Base-by-base conservation (phyloP, 2,329 filamentous ascomycete species). In the Epichloe gansuensis region DNA sequence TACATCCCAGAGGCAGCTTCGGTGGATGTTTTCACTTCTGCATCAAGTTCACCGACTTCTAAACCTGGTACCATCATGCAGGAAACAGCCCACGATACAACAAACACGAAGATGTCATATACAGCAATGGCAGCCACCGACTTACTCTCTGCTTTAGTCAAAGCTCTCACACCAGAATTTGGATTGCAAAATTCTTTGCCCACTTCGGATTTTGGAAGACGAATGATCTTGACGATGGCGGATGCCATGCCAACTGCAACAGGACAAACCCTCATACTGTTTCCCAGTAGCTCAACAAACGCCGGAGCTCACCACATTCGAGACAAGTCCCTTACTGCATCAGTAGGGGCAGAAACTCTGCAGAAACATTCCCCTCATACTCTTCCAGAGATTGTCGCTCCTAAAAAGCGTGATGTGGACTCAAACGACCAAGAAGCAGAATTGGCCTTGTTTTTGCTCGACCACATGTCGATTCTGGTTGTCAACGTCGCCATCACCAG, bases 401-500 rank as follows among this genome's bases (percentile, higher is more conserved):
- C 42, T 21, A 31, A 15, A 17, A 37, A 34, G 11, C 13, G 21
- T 17, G 28, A 13, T 6, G 7, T 21, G 34, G 28, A 46, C 4
- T 43, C 37, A 28, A 21, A 28, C 15, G 23, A 15, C 13, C n/a
- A 41, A 17, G 45, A 54, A 8, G 5, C 31, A 11, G 17, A 52
- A 11, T 31, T 53, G 8, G 39, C 52, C 3, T 28, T 58, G 31
- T 59, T 58, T 7, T 46, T 62, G 12, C 45, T 63, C 5, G 47
- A 47, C 13, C 50, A 50, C n/a, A 48, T 61, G 8, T 58, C 61
- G 2, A 43, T 50, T 12, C 49, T 63, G 7, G 52, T 61, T 7
- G 46, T 38, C 2, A 53, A 60, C 34, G 57, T 60, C 21, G 58
- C 56, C 31, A 44, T 17, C 13, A 46, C 58, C 5, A 59, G 61